Evolutionary conservation across 805 yeast species (phyloP).

Genomic region (Lipomyces lipofer): DNA sequence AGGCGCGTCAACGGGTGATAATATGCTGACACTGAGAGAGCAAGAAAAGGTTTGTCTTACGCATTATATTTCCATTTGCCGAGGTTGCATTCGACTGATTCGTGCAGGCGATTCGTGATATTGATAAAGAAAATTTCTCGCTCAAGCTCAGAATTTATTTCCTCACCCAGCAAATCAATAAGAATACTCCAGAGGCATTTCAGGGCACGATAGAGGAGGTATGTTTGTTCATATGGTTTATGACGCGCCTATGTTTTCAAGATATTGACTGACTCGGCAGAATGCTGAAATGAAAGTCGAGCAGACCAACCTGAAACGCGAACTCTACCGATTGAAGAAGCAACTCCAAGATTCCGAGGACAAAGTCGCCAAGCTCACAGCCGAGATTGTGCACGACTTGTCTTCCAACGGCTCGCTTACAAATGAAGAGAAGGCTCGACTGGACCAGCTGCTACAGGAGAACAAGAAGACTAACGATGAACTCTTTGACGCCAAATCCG

Average conservation of each 20-base stretch:
- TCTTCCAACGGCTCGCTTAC: conserved; percentile 7
- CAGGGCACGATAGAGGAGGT: conserved; percentile 18
- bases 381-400: conserved; percentile 9
- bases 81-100: neutral
- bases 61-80: neutral
- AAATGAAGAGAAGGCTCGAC: conserved; percentile 12
- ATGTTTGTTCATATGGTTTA: neutral
- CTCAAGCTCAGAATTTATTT: conserved; percentile 28
- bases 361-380: conserved; percentile 8
- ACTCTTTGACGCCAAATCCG: conserved; percentile 16
- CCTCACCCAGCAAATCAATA: conserved; percentile 21
- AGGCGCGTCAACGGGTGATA: conserved; percentile 11
- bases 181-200: conserved; percentile 27
- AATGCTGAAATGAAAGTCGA: conserved; percentile 27
- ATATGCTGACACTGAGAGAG: conserved; percentile 29
- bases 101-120: conserved; percentile 26
- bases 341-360: conserved; percentile 21
- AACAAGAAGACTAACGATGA: conserved; percentile 9
- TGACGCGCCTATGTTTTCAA: no score
- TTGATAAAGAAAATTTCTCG: conserved; percentile 33
- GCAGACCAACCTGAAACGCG: conserved; percentile 19
- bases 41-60: conserved; percentile 28
- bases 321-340: conserved; percentile 15
- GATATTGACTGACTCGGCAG: neutral
- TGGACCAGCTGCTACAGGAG: conserved; percentile 14